Evolutionary conservation across 2,329 filamentous ascomycete species (phyloP).

Genomic region (Colletotrichum kahawae): DNA sequence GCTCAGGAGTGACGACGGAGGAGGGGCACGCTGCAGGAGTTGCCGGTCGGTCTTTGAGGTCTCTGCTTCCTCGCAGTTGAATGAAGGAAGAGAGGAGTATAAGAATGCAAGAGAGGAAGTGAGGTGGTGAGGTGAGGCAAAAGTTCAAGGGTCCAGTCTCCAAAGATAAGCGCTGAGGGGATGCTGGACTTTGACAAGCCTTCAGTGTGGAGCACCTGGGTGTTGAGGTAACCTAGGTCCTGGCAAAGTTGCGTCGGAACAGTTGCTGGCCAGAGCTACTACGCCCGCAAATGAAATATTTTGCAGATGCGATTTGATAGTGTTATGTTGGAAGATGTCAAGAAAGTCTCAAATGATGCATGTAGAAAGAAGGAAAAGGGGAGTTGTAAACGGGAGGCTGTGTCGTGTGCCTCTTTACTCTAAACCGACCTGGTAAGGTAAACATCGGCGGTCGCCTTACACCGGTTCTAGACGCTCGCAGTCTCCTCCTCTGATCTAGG

Average conservation of each 20-base stretch:
- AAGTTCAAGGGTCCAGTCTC: conserved; percentile 15
- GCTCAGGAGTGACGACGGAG: neutral
- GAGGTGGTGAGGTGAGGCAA: neutral
- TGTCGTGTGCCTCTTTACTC: conserved; percentile 15
- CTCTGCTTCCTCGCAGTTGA: neutral
- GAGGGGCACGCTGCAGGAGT: neutral
- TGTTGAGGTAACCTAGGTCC: neutral
- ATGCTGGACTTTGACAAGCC: conserved; percentile 16
- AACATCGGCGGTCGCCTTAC: neutral
- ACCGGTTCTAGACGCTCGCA: conserved; percentile 4
- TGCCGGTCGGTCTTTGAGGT: neutral
- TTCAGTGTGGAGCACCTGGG: neutral
- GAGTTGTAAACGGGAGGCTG: neutral
- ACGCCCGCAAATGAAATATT: neutral
- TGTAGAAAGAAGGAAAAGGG: neutral
- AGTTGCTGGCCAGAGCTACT: neutral
- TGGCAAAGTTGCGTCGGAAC: neutral
- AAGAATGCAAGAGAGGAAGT: neutral
- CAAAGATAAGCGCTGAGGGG: conserved; percentile 20
- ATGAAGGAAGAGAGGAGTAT: conserved; percentile 4
- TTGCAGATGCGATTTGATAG: neutral
- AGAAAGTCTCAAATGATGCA: neutral
- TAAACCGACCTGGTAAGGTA: neutral
- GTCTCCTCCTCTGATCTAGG: neutral
- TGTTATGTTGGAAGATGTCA: neutral